Evolutionary conservation across 2,329 filamentous ascomycete genomes (phyloP), one percentile per base, ranked within the genome.

Genomic region (Alternaria postmessia): DNA sequence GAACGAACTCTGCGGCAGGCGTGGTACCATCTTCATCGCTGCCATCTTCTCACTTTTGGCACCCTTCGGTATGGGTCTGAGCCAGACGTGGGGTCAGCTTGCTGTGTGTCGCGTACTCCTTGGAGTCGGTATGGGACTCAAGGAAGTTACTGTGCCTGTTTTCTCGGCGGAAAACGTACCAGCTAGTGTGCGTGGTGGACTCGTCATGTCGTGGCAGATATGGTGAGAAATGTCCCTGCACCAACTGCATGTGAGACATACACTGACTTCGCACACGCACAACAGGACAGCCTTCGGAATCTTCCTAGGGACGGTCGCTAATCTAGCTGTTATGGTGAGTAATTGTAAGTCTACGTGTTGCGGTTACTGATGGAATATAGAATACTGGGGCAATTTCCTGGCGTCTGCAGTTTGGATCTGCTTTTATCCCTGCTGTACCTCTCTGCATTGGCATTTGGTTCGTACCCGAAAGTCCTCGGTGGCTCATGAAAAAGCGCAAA

Each of bases 161-260:
- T 83, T 82, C 62, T 80, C 81, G 0, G 81, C 82, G 1, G 83
- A 85, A 64, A 81, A 79, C 51, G 76, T 81, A 0, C 83, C 83
- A 0, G 80, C 82, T 1, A 79, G 75, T 4, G 83, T 85, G 36
- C 79, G 83, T 56, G 83, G 83, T 22, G 81, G 79, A 12, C 67
- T 83, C 0, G 81, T 81, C 24, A 83, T 82, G 80, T 74, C 72
- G 34, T 83, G 81, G 81, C 80, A 83, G 51, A 75, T 82, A 49
- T 81, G 77, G 24, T 26, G 24, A 26, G 24, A 26, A 26, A 26
- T 26, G 2, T 26, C 24, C 7, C 24, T 26, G 24, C 0, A 26
- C 24, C 7, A 26, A 26, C 24, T 26, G 24, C 24, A 26, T 26
- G 7, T 26, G 24, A 26, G 24, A 26, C 24, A 26, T 26, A 26